Evolutionary conservation across 176 grass and related monocot species (phyloP).

Genomic region (Cocos nucifera): DNA sequence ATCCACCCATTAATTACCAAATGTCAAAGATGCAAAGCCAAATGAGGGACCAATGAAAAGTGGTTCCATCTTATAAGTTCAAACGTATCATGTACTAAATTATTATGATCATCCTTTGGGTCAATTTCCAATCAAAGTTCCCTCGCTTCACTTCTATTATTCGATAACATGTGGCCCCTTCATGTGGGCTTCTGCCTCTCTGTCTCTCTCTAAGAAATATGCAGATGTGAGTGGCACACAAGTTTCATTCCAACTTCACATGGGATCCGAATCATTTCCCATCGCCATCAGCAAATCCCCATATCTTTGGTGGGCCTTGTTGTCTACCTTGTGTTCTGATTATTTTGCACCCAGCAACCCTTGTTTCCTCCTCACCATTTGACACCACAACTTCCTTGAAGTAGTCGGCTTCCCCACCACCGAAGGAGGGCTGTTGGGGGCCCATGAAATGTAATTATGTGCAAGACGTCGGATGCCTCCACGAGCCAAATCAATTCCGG

Average conservation of each 20-base stretch:
- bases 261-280: constrained; percentile 23
- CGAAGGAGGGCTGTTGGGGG: too few relatives aligned
- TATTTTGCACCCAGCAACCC: neutral
- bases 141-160: too few relatives aligned
- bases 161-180: neutral
- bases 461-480: too few relatives aligned
- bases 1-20: neutral
- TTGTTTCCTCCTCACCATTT: too few relatives aligned
- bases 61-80: constrained; percentile 2
- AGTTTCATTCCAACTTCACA: constrained; percentile 3
- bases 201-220: neutral
- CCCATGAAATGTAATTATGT: too few relatives aligned
- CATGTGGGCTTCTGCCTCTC: neutral
- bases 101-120: neutral
- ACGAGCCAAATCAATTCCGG: too few relatives aligned
- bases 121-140: too few relatives aligned
- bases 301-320: constrained; percentile 21
- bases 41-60: neutral
- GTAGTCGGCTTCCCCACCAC: neutral
- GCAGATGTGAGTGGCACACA: neutral
- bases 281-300: constrained; percentile 33
- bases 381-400: neutral
- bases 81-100: neutral
- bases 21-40: neutral
- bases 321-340: constrained; percentile 1